Evolutionary conservation across 1,139 yeast genomes (phyloP).

Genomic region (Taphrina sp.): DNA sequence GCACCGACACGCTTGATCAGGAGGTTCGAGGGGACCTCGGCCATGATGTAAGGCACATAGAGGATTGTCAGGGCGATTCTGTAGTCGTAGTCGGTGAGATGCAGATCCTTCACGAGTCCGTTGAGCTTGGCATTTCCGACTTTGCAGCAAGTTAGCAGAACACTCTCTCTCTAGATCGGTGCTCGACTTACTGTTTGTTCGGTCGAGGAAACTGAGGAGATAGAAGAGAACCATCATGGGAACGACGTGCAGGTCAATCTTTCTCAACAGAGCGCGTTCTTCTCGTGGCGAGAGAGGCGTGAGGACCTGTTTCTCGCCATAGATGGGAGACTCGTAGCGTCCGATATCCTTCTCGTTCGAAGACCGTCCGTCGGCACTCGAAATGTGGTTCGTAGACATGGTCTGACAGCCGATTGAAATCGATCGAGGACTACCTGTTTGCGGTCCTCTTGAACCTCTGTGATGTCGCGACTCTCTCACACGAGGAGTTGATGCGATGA

Average conservation of each 20-base stretch:
- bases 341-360: not conserved
- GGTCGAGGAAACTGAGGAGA: constrained; percentile 44
- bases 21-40: constrained; percentile 66
- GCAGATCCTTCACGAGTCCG: constrained; percentile 57
- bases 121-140: constrained; percentile 68
- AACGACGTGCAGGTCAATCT: constrained; percentile 56
- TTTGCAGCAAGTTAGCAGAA: constrained; percentile 41
- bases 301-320: too few relatives aligned
- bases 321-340: too few relatives aligned
- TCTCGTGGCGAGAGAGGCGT: not conserved
- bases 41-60: constrained; percentile 65
- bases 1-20: constrained; percentile 60
- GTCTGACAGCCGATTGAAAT: too few relatives aligned
- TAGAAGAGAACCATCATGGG: constrained; percentile 59
- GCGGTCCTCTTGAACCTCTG: too few relatives aligned
- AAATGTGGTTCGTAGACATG: too few relatives aligned
- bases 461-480: too few relatives aligned
- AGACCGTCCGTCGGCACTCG: too few relatives aligned
- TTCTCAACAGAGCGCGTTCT: constrained; percentile 46
- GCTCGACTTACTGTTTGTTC: not conserved
- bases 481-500: too few relatives aligned
- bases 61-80: constrained; percentile 61
- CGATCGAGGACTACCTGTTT: too few relatives aligned
- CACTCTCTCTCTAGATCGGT: too few relatives aligned
- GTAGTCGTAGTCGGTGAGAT: constrained; percentile 58